These are phyloP conservation scores for Cladosporium sp. DNA, from an alignment of 2,329 filamentous ascomycete genomes.

Conservation along the genomic window DNA sequence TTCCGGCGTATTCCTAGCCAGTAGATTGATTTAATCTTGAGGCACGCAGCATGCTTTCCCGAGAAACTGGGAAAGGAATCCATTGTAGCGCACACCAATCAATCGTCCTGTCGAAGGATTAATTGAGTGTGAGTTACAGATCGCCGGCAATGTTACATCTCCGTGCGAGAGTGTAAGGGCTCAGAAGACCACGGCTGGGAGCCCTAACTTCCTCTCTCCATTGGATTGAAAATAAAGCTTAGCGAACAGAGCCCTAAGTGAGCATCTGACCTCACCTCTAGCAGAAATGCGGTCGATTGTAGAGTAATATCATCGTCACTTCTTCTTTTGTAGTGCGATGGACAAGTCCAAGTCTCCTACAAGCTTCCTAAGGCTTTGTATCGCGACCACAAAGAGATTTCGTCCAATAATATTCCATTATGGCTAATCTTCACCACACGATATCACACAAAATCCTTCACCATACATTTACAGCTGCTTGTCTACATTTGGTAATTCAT, in stretches of 20 bases:
- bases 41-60: background rate
- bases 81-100: background rate
- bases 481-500: background rate
- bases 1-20: background rate
- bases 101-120: background rate
- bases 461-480: background rate
- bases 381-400: background rate
- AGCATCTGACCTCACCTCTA: background rate
- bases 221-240: background rate
- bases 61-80: background rate
- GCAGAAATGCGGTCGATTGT: background rate
- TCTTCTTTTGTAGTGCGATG: background rate
- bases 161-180: background rate
- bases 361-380: background rate
- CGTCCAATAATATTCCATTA: background rate
- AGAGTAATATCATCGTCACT: background rate
- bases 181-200: background rate
- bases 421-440: background rate
- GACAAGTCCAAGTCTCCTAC: background rate
- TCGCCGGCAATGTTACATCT: background rate
- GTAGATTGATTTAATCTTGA: background rate
- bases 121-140: background rate
- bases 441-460: background rate
- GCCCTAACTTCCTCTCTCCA: background rate
- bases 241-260: conserved; percentile 1